Base-by-base conservation (phyloP, 345 rosid species). In the Gossypium stocksii region DNA sequence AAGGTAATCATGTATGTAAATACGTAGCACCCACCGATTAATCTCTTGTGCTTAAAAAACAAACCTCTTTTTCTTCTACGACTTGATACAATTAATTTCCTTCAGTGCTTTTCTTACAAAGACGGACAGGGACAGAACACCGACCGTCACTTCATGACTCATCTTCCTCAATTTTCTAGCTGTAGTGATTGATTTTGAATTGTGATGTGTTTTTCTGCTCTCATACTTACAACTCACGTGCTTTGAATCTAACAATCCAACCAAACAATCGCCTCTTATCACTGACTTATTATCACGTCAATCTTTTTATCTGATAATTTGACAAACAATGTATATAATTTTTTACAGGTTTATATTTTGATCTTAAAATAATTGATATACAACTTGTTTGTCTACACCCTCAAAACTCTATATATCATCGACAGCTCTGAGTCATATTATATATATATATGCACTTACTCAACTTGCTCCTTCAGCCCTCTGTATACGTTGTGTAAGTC, bases 221-320 rank as follows among this genome's bases (percentile, higher is more conserved):
- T 38, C 67, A 9, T 9, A 56, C 12, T 56, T 25, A 56, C 60
- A 56, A 7, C 54, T 51, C 54, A 60, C 65, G 41, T 38, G 67
- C 67, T 63, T 34, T 38, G n/a, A 1, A 45, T 51, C 45, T 15
- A 16, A 56, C 65, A 25, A 75, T 44, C 43, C 72, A 43, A 56
- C 72, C 77, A 56, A 74, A 63, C 43, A 57, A 48, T 59, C 25
- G 22, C 16, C 54, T 25, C 43, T 16, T 52, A 29, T 19, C 41
- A 9, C 69, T 29, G 41, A 4, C 41, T 34, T 34, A 34, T 34
- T 34, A 41, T 75, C 73, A 75, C 73, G 74, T 76, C 68, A 60
- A 48, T 15, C 14, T 57, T 13, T 19, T 10, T 20, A 23, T 17
- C 19, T 19, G 11, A 66, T 15, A 4, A 52, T n/a, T 51, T 14